A percentile compares a stretch with the other conserved stretches of the same genome.
phyloP scores from a whole-genome alignment of 257 asterid genomes.

The Lithospermum erythrorhizon region DNA sequence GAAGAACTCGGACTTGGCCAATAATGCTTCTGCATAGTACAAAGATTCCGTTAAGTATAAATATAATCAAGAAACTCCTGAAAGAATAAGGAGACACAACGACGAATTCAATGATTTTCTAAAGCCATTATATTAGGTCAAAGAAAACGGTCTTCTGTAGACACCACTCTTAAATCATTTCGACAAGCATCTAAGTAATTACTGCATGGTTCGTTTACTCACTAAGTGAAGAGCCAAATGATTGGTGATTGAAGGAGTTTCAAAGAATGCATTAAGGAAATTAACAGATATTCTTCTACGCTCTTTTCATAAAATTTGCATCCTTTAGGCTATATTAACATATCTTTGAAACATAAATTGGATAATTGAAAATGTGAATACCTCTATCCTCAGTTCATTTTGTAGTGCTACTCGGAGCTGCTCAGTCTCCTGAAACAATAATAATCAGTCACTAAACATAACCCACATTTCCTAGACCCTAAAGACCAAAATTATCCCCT shows the following conservation, averaged over 20 bases:
- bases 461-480: constrained; percentile 1
- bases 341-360: not conserved
- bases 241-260: too few species aligned
- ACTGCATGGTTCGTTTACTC: too few species aligned
- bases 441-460: constrained; percentile 6
- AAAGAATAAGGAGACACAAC: too few species aligned
- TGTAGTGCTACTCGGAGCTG: constrained; percentile 57
- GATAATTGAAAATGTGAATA: constrained; percentile 17
- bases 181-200: too few species aligned
- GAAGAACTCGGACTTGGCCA: constrained; percentile 25
- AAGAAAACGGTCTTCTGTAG: too few species aligned
- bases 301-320: not conserved
- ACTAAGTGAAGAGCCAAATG: too few species aligned
- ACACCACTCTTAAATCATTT: not conserved
- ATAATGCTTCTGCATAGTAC: constrained; percentile 22
- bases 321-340: not conserved
- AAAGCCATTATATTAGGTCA: too few species aligned
- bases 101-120: too few species aligned
- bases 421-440: constrained; percentile 60
- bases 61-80: too few species aligned
- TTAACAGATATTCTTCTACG: not conserved
- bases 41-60: constrained; percentile 1
- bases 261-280: not conserved
- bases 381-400: constrained; percentile 69
- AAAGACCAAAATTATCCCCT: constrained; percentile 3